Evolutionary conservation across 1,284 basidiomycete species (phyloP).

Genomic region (Gomphus bonarii): DNA sequence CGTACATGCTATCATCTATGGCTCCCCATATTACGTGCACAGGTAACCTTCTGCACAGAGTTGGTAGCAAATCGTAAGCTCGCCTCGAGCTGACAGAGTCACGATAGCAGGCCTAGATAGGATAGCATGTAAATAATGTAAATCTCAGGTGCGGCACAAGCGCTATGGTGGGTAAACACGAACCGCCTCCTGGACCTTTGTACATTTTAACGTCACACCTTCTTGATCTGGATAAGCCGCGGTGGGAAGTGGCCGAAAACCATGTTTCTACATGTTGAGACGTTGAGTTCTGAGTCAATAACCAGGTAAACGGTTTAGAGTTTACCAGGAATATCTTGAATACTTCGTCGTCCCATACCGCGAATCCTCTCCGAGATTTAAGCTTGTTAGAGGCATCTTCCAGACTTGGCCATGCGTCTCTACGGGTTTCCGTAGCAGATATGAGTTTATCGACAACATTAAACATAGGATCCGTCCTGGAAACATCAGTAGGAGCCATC

Average conservation of each 20-base stretch:
- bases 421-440: conserved; percentile 20
- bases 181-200: conserved; percentile 38
- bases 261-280: conserved; percentile 27
- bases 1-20: conserved; percentile 35
- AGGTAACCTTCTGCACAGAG: conserved; percentile 28
- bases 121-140: conserved; percentile 14
- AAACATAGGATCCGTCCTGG: conserved; percentile 13
- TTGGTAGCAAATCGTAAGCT: conserved; percentile 27
- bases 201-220: conserved; percentile 43
- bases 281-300: neutral
- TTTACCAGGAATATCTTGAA: conserved; percentile 33
- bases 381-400: conserved; percentile 34
- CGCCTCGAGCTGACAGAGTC: conserved; percentile 27
- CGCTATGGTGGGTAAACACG: conserved; percentile 14
- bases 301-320: neutral
- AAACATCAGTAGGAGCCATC: conserved; percentile 19
- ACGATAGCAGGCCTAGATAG: conserved; percentile 33
- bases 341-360: conserved; percentile 40
- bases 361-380: conserved; percentile 29
- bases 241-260: conserved; percentile 35
- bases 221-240: conserved; percentile 33
- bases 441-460: conserved; percentile 13
- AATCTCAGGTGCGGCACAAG: neutral
- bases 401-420: conserved; percentile 40
- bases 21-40: conserved; percentile 41